Base-by-base conservation (phyloP, 805 yeast species). In the Candida maltosa region DNA sequence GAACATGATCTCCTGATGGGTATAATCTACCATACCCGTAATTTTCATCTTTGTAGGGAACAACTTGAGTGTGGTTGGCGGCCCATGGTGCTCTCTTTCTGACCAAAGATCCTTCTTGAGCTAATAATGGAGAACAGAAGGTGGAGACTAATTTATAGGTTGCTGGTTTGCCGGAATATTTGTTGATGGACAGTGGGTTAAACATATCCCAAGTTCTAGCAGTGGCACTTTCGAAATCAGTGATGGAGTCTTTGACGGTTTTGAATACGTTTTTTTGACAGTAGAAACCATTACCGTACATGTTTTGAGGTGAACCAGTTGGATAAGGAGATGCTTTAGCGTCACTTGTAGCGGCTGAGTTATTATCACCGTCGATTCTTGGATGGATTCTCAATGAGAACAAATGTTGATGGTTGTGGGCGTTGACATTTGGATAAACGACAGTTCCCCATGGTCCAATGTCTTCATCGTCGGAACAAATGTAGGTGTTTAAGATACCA, bases 1-100 rank as follows among this genome's bases (percentile, higher is more conserved):
- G 79, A 54, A 80, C 85, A 50, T 77, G 82, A 47, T 83, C 79
- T 39, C 94, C 94, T 18, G 91, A 85, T 45, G 93, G 91, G 51
- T 82, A 83, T 35, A 83, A 58, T 63, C 84, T 75, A 45, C 80
- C 85, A 44, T 66, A 66, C 0, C 70, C 71, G 33, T 44, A 44
- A 29, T 51, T 56, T 26, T 67, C 73, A 52, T 83, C 89, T 46
- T 70, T 58, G 60, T 80, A 84, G 40, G 84, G 86, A 46, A 84
- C 73, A 43, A 83, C 91, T 46, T 78, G 75, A 42, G 82, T 72
- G 9, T 81, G 62, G 52, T 78, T 67, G 28, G 69, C 73, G 18
- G 89, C 86, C 87, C 89, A 84, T 41, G 84, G 84, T 23, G 93
- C 93, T 68, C 94, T 78, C 65, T 84, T 84, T 47, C 78, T 67